These are phyloP conservation scores for Kodamaea derodonti DNA, from an alignment of 1,139 yeast species.

Conservation along the genomic window DNA sequence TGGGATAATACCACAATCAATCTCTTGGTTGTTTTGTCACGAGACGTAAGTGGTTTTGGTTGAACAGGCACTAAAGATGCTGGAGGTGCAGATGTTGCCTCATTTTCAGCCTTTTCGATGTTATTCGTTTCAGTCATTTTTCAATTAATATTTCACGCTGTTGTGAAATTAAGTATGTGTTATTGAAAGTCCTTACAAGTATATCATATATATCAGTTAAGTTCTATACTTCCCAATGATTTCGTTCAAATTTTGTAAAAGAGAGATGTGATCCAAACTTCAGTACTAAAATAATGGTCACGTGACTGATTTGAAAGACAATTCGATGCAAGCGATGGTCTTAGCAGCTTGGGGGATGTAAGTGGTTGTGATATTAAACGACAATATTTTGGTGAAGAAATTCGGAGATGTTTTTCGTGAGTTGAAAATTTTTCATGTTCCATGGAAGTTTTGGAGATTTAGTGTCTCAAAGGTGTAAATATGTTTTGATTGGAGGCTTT, in stretches of 20 bases:
- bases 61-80: conserved; percentile 81
- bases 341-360: too few relatives aligned
- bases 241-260: background rate
- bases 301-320: background rate
- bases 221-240: background rate
- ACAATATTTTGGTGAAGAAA: too few relatives aligned
- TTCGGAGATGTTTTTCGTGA: too few relatives aligned
- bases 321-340: too few relatives aligned
- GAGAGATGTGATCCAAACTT: background rate
- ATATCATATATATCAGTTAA: conserved; percentile 1
- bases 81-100: conserved; percentile 41
- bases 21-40: conserved; percentile 79
- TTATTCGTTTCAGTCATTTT: conserved; percentile 7
- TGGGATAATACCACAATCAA: conserved; percentile 89
- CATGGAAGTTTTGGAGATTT: too few relatives aligned
- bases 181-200: background rate
- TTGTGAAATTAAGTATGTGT: background rate
- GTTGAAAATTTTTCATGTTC: too few relatives aligned
- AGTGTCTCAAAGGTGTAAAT: too few relatives aligned
- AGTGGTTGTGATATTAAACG: too few relatives aligned
- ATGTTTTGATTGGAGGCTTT: too few relatives aligned
- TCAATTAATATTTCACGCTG: background rate
- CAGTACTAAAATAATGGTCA: background rate
- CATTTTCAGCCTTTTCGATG: conserved; percentile 20
- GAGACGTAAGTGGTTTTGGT: conserved; percentile 76